These are phyloP conservation scores for Ogataea pignaliae DNA, from an alignment of 805 yeast genomes.

Conservation along the genomic window DNA sequence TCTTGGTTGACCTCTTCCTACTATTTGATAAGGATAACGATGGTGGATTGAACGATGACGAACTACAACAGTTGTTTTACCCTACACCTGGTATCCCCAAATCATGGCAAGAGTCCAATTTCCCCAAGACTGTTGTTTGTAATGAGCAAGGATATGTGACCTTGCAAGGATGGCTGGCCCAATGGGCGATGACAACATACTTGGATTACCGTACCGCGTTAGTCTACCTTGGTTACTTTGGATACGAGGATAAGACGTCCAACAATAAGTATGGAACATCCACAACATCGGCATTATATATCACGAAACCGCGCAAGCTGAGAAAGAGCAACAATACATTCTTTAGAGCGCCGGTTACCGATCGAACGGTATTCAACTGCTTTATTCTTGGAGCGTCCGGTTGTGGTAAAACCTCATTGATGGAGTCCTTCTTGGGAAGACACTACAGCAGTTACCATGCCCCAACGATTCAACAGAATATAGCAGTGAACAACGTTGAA, in stretches of 20 bases:
- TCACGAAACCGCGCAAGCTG: constrained; percentile 75
- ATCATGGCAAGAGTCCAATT: constrained; percentile 79
- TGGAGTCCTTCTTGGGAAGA: constrained; percentile 78
- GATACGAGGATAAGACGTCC: constrained; percentile 53
- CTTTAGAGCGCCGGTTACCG: constrained; percentile 66
- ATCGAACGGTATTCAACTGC: constrained; percentile 90
- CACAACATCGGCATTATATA: constrained; percentile 53
- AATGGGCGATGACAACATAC: constrained; percentile 96
- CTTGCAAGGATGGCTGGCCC: constrained; percentile 97
- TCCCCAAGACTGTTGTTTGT: constrained; percentile 84
- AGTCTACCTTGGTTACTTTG: constrained; percentile 85
- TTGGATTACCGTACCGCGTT: constrained; percentile 79
- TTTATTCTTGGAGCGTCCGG: constrained; percentile 80
- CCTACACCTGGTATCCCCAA: constrained; percentile 94
- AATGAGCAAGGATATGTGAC: constrained; percentile 89
- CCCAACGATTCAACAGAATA: constrained; percentile 76
- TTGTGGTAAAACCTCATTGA: constrained; percentile 81
- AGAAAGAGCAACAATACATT: constrained; percentile 60
- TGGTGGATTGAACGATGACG: constrained; percentile 83
- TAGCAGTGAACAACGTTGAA: constrained; percentile 91
- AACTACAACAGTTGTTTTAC: constrained; percentile 62
- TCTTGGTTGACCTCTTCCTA: constrained; percentile 83
- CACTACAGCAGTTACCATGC: constrained; percentile 65
- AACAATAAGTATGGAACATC: constrained; percentile 15
- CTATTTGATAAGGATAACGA: constrained; percentile 93